phyloP scores from a whole-genome alignment of 2,329 filamentous ascomycete species.

The Pyrenophora tritici-repentis region DNA sequence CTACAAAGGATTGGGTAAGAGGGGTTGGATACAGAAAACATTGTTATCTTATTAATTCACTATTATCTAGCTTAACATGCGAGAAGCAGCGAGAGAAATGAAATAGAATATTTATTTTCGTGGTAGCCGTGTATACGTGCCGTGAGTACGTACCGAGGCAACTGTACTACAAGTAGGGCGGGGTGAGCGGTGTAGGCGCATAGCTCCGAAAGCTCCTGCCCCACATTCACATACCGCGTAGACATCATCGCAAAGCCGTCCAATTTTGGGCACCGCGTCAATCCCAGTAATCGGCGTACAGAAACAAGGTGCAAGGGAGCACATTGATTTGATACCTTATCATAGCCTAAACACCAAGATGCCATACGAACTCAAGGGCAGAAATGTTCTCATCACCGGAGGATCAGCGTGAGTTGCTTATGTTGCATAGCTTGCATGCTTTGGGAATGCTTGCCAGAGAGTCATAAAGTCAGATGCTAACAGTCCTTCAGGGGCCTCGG shows the following conservation, averaged over 20 bases:
- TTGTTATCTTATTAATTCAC: too few species aligned
- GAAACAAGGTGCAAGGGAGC: background rate
- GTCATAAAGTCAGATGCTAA: background rate
- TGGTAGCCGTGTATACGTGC: too few species aligned
- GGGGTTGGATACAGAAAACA: too few species aligned
- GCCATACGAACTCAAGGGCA: constrained; percentile 65
- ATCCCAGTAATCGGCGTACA: background rate
- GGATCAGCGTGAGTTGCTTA: constrained; percentile 61
- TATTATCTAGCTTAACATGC: too few species aligned
- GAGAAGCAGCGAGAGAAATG: too few species aligned
- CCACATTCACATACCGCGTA: too few species aligned
- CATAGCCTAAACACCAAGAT: constrained; percentile 33
- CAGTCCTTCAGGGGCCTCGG: constrained; percentile 66
- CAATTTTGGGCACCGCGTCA: background rate
- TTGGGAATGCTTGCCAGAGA: background rate
- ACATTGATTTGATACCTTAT: background rate
- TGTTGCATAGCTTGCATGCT: background rate
- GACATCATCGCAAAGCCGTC: too few species aligned
- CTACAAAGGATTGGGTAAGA: too few species aligned
- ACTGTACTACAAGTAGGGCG: too few species aligned
- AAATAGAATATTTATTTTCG: too few species aligned
- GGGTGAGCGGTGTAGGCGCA: background rate
- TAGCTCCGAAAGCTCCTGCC: too few species aligned
- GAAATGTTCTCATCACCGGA: constrained; percentile 68
- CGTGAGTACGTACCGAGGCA: too few species aligned